Percentiles rank a stretch among this genome's conserved stretches.
Evolutionary conservation across 495 filamentous ascomycete genomes (phyloP).

Genomic region (Aspergillus avenaceus): DNA sequence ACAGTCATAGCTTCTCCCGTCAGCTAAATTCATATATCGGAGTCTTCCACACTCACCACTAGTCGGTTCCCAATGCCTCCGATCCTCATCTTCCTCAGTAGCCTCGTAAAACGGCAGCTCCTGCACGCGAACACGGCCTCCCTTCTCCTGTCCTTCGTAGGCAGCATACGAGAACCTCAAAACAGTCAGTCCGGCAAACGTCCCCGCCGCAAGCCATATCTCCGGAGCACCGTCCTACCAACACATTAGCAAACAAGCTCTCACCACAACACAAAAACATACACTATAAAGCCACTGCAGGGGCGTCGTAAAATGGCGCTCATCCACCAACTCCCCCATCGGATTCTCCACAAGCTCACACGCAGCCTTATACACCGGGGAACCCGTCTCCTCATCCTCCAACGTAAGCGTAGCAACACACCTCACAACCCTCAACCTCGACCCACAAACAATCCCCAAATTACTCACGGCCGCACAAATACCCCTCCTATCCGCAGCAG

Average conservation of each 20-base stretch:
- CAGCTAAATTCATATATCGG: background rate
- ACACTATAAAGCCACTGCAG: conserved; percentile 32
- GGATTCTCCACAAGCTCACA: conserved; percentile 16
- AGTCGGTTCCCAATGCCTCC: conserved; percentile 27
- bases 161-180: conserved; percentile 15
- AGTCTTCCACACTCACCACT: conserved; percentile 19
- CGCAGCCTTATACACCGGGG: conserved; percentile 6
- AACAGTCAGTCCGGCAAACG: conserved; percentile 18
- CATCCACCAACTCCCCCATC: background rate
- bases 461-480: conserved; percentile 15
- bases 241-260: conserved; percentile 5
- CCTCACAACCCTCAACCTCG: conserved; percentile 28
- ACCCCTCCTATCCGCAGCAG: background rate
- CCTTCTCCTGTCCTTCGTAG: conserved; percentile 12
- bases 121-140: conserved; percentile 5
- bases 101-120: conserved; percentile 19
- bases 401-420: conserved; percentile 14
- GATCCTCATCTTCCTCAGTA: background rate
- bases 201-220: conserved; percentile 20
- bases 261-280: conserved; percentile 5
- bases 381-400: background rate
- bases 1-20: conserved; percentile 26
- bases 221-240: conserved; percentile 14
- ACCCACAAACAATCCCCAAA: conserved; percentile 27
- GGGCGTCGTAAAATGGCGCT: conserved; percentile 29